Percentiles rank a stretch among this genome's conserved stretches.
These are phyloP conservation scores for Pichia cephalocereana DNA, from an alignment of 805 yeast genomes.

Conservation along the genomic window DNA sequence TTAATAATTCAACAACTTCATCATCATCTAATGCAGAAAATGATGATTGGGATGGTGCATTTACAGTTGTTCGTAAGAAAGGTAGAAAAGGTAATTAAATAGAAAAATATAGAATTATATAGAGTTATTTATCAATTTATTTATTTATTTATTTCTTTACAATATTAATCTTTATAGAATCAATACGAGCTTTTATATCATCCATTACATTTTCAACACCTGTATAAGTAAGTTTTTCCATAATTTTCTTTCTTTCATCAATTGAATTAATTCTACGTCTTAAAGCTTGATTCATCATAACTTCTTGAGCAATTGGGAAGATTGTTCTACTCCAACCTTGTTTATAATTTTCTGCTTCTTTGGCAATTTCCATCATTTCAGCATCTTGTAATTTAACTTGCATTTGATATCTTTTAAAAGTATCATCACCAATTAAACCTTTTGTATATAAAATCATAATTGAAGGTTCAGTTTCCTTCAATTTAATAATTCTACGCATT, in stretches of 20 bases:
- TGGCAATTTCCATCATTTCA: constrained; percentile 68
- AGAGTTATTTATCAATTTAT: too few species aligned
- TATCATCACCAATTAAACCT: constrained; percentile 87
- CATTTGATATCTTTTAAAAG: constrained; percentile 69
- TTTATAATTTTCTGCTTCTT: constrained; percentile 64
- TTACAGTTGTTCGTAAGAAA: constrained; percentile 54
- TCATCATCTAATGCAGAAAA: constrained; percentile 14
- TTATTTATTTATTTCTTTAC: background rate
- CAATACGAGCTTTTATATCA: constrained; percentile 9
- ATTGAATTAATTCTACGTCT: constrained; percentile 57
- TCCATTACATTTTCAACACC: constrained; percentile 17
- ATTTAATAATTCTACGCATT: constrained; percentile 69
- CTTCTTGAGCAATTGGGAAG: constrained; percentile 76
- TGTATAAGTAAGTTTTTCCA: constrained; percentile 25
- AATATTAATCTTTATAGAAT: constrained; percentile 4
- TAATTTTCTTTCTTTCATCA: constrained; percentile 31
- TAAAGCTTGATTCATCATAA: constrained; percentile 86
- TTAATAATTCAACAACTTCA: background rate
- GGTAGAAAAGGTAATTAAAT: constrained; percentile 19
- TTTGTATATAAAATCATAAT: constrained; percentile 68
- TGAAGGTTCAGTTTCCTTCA: constrained; percentile 68
- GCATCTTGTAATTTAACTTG: constrained; percentile 71
- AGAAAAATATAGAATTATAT: background rate
- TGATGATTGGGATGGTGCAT: constrained; percentile 45
- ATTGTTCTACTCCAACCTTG: constrained; percentile 62